Evolutionary conservation across 495 filamentous ascomycete genomes (phyloP), one percentile per base, ranked within the genome.

Genomic region (Lophiostoma macrostomum): DNA sequence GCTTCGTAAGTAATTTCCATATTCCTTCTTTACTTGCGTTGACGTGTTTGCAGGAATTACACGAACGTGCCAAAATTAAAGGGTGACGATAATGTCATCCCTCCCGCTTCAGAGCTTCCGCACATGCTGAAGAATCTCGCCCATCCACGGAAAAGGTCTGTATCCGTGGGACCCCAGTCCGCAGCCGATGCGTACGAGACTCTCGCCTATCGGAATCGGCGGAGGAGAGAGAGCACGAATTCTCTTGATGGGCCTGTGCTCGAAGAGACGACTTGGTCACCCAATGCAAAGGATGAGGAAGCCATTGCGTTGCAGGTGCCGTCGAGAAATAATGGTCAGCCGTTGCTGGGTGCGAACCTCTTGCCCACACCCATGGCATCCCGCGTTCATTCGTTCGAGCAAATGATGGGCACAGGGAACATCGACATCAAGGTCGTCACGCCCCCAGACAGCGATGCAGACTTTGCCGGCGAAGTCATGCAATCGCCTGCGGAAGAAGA

Each of bases 141-240:
- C 13, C 84, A 93, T 59, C 88, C 88, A 0, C 75, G 86, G 52
- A 79, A 80, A 49, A 79, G 93, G n/a, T 82, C 88, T 30, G 81
- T 96, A 19, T 95, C 90, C 19, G 78, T 98, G 27, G 93, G 93
- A 0, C 93, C 93, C 5, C 93, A 97, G 70, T 96, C 90, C 22
- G 88, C 86, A 50, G 93, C 93, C 2, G 93, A 98, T 68, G 93
- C 91, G 5, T 96, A 96, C 64, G 93, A 98, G 71, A 90, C 88
- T 14, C 72, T 97, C 18, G 93, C 93, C n/a, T 95, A 91, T 62
- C 81, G 91, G 2, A 88, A 94, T 66, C 82, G 88, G 60, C 80
- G 79, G 56, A 76, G 90, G 58, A 75, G 87, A 32, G 87, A 95
- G 66, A 95, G 87, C 60, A 72, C 83, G 65, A 60, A 54, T 12